Percentiles rank a stretch among this genome's conserved stretches.
phyloP scores from a whole-genome alignment of 2,329 filamentous ascomycete genomes.

The Trichothecium roseum region DNA sequence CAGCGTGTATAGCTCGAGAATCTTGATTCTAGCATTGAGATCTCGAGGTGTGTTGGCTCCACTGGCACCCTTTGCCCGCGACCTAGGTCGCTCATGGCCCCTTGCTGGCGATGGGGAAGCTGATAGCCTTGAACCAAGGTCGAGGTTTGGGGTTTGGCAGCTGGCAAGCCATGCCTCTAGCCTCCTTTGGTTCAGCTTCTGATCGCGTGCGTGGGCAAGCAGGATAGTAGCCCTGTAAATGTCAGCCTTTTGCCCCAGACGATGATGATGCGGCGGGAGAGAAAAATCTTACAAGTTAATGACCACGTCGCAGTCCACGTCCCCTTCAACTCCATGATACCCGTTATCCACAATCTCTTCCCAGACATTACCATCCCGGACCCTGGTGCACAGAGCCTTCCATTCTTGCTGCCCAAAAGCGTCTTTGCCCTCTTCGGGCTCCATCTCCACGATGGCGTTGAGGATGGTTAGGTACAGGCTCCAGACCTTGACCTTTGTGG shows the following conservation, averaged over 20 bases:
- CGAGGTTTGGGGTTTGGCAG: slow-evolving; percentile 60
- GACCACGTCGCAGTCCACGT: slow-evolving; percentile 90
- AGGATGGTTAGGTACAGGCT: slow-evolving; percentile 90
- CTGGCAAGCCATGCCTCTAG: slow-evolving; percentile 84
- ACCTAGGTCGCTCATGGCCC: slow-evolving; percentile 26
- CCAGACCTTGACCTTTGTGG: slow-evolving; percentile 90
- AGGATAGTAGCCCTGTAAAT: slow-evolving; percentile 67
- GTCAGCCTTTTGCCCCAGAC: slow-evolving; percentile 8
- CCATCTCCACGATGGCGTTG: slow-evolving; percentile 82
- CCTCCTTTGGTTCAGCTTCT: slow-evolving; percentile 73
- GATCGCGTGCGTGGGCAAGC: slow-evolving; percentile 78
- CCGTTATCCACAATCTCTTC: slow-evolving; percentile 81
- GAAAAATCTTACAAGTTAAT: slow-evolving; percentile 74
- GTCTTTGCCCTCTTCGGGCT: slow-evolving; percentile 80
- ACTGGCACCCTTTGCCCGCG: slow-evolving; percentile 37
- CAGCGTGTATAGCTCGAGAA: slow-evolving; percentile 89
- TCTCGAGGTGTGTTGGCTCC: slow-evolving; percentile 78
- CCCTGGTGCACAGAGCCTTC: slow-evolving; percentile 71
- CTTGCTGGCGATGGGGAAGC: slow-evolving; percentile 26
- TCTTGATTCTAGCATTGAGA: slow-evolving; percentile 74
- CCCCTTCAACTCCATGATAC: slow-evolving; percentile 79
- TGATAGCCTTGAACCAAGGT: slow-evolving; percentile 56
- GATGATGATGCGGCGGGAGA: not conserved
- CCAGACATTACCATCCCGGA: slow-evolving; percentile 87
- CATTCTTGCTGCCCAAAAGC: slow-evolving; percentile 80